These are phyloP conservation scores for Ochetophila trinervis DNA, from an alignment of 306 rosid genomes.

Conservation along the genomic window DNA sequence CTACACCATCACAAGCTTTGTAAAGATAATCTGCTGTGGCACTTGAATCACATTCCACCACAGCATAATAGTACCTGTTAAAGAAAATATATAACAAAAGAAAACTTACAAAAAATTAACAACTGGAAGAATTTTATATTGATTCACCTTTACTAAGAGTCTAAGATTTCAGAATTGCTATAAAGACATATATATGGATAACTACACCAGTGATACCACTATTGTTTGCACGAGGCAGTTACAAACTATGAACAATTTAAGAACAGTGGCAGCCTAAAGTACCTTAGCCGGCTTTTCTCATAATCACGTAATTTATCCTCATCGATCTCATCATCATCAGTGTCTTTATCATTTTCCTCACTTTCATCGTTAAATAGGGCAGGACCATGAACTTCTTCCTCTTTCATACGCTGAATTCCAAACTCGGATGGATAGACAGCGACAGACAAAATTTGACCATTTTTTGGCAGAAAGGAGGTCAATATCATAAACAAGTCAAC, in stretches of 20 bases:
- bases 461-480: constrained; percentile 67
- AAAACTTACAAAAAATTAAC: not conserved
- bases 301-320: constrained; percentile 76
- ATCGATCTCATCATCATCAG: constrained; percentile 36
- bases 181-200: too few relatives aligned
- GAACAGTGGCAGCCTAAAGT: constrained; percentile 1
- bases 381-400: constrained; percentile 87
- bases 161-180: too few relatives aligned
- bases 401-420: constrained; percentile 83
- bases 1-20: constrained; percentile 77
- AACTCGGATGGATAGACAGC: constrained; percentile 87
- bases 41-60: constrained; percentile 79
- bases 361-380: constrained; percentile 60
- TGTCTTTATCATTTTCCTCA: constrained; percentile 38
- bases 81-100: not conserved
- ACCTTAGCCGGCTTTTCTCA: constrained; percentile 82
- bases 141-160: too few relatives aligned
- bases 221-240: too few relatives aligned
- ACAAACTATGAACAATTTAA: not conserved
- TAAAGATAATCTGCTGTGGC: constrained; percentile 77
- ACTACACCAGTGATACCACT: too few relatives aligned
- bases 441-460: constrained; percentile 68
- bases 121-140: not conserved
- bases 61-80: constrained; percentile 74
- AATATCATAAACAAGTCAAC: constrained; percentile 65